phyloP scores from a whole-genome alignment of 768 basidiomycete species.

The Termitomyces sp. region DNA sequence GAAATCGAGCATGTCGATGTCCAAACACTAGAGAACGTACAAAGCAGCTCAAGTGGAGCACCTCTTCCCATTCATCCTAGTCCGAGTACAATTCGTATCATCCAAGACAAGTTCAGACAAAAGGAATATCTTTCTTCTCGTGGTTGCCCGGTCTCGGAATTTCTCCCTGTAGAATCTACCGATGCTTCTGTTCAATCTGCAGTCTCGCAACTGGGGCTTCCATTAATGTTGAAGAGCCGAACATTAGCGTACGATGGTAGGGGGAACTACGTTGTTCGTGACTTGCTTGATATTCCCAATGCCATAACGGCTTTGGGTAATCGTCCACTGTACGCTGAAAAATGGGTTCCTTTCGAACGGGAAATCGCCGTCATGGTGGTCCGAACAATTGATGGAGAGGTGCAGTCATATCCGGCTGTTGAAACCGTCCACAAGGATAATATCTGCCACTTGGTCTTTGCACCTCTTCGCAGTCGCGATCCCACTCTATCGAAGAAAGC shows the following conservation, averaged over 20 bases:
- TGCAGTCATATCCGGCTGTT: constrained; percentile 83
- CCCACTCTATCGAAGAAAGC: constrained; percentile 54
- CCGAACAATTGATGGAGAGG: constrained; percentile 65
- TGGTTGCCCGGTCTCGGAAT: constrained; percentile 55
- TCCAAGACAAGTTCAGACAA: constrained; percentile 84
- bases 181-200: constrained; percentile 48
- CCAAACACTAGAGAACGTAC: constrained; percentile 60
- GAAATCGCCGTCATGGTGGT: constrained; percentile 99
- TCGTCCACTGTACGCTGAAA: constrained; percentile 87
- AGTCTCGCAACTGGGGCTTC: constrained; percentile 62
- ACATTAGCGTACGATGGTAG: constrained; percentile 94
- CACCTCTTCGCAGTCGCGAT: constrained; percentile 68
- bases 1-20: constrained; percentile 97
- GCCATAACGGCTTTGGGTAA: constrained; percentile 51
- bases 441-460: constrained; percentile 90
- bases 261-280: constrained; percentile 79
- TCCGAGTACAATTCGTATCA: constrained; percentile 75
- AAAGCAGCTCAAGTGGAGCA: constrained; percentile 25
- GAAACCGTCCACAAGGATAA: constrained; percentile 95
- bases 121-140: constrained; percentile 70
- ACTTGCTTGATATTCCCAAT: constrained; percentile 44
- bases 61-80: constrained; percentile 62
- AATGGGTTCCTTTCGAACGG: constrained; percentile 82
- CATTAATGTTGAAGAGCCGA: constrained; percentile 94
- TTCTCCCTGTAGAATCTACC: constrained; percentile 51